These are phyloP conservation scores for Geotrichum siamense DNA, from an alignment of 1,139 yeast species.

Conservation along the genomic window DNA sequence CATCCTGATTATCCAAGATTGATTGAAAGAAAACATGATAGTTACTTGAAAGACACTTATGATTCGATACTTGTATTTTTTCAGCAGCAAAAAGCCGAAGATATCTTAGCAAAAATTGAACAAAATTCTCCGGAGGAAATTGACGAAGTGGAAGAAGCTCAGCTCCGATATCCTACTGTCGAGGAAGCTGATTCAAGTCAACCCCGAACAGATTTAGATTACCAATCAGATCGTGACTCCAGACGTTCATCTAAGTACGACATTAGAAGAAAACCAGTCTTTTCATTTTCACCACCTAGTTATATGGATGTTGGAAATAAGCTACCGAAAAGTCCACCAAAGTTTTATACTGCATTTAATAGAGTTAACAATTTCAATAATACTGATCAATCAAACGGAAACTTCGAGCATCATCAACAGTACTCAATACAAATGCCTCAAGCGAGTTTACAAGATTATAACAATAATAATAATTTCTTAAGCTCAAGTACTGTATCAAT, in stretches of 20 bases:
- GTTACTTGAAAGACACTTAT: constrained; percentile 11
- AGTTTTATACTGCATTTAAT: too few relatives aligned
- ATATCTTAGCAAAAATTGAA: constrained; percentile 8
- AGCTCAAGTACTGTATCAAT: constrained; percentile 1
- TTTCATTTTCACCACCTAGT: too few relatives aligned
- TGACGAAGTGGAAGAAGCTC: too few relatives aligned
- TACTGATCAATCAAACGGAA: too few relatives aligned
- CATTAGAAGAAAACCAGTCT: neutral
- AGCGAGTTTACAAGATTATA: neutral
- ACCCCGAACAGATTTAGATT: too few relatives aligned
- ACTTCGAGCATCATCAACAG: neutral
- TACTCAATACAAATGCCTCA: neutral
- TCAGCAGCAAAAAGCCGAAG: neutral
- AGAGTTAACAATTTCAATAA: too few relatives aligned
- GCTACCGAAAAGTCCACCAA: too few relatives aligned
- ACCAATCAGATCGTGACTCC: neutral
- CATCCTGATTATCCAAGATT: constrained; percentile 15
- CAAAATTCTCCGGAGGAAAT: too few relatives aligned
- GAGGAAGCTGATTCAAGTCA: neutral
- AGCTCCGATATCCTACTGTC: too few relatives aligned
- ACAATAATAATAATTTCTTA: neutral
- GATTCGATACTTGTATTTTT: constrained; percentile 13
- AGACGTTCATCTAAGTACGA: neutral
- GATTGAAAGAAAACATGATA: too few relatives aligned
- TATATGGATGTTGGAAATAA: too few relatives aligned